These are phyloP conservation scores for Ganoderma lingzhi DNA, from an alignment of 1,284 basidiomycete species.

Conservation along the genomic window DNA sequence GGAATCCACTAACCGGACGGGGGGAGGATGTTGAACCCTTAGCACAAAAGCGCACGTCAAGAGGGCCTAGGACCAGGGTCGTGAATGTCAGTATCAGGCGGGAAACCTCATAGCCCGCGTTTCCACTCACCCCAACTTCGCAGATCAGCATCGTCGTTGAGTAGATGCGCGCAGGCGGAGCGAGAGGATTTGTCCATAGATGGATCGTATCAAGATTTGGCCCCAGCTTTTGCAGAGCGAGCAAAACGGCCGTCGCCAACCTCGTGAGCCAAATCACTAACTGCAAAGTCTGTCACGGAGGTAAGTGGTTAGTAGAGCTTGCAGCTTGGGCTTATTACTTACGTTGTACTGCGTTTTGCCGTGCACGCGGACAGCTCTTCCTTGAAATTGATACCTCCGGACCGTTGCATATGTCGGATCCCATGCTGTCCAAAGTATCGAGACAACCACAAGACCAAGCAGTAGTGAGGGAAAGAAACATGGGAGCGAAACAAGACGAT, in stretches of 20 bases:
- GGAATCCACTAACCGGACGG: slow-evolving; percentile 67
- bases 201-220: slow-evolving; percentile 50
- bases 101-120: not conserved
- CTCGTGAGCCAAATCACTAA: slow-evolving; percentile 63
- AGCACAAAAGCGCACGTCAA: slow-evolving; percentile 47
- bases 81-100: not conserved
- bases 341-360: slow-evolving; percentile 73
- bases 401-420: slow-evolving; percentile 75
- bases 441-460: slow-evolving; percentile 59
- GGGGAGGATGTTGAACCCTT: slow-evolving; percentile 67
- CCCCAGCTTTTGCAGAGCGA: slow-evolving; percentile 51
- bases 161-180: slow-evolving; percentile 50
- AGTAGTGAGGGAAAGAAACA: slow-evolving; percentile 39
- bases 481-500: slow-evolving; percentile 17
- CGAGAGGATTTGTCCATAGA: slow-evolving; percentile 45
- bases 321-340: slow-evolving; percentile 34
- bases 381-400: slow-evolving; percentile 67
- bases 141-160: slow-evolving; percentile 41
- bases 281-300: slow-evolving; percentile 59
- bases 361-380: slow-evolving; percentile 68
- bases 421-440: slow-evolving; percentile 78
- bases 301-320: not conserved
- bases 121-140: slow-evolving; percentile 19
- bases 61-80: not conserved
- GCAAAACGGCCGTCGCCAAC: slow-evolving; percentile 56